These are phyloP conservation scores for Mycena epipterygia DNA, from an alignment of 768 basidiomycete genomes.

Conservation along the genomic window DNA sequence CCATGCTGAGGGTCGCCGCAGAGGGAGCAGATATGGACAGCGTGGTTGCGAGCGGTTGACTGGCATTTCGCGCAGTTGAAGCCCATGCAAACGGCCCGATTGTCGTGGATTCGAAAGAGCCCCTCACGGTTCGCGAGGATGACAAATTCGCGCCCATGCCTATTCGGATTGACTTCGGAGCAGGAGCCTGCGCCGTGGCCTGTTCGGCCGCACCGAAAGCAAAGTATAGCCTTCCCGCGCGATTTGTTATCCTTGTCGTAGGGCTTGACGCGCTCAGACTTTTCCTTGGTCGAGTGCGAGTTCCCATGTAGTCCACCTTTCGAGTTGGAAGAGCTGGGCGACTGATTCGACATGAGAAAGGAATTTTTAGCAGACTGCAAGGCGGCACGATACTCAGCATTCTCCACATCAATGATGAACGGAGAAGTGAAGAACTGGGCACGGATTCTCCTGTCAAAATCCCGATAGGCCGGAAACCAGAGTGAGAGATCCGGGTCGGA, in stretches of 20 bases:
- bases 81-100: not conserved
- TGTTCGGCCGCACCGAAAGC: slow-evolving; percentile 17
- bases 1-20: slow-evolving; percentile 21
- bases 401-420: slow-evolving; percentile 4
- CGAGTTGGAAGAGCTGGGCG: not conserved
- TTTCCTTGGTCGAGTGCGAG: not conserved
- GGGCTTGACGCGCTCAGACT: not conserved
- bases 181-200: slow-evolving; percentile 3
- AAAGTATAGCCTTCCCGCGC: not conserved
- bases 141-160: slow-evolving; percentile 13
- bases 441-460: slow-evolving; percentile 1
- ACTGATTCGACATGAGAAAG: not conserved
- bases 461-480: slow-evolving; percentile 16
- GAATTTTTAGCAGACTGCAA: slow-evolving; percentile 13
- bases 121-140: slow-evolving; percentile 9
- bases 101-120: slow-evolving; percentile 15
- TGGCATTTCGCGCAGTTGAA: slow-evolving; percentile 9
- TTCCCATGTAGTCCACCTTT: not conserved
- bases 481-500: not conserved
- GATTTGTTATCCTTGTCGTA: not conserved
- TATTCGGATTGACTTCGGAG: slow-evolving; percentile 1
- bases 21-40: slow-evolving; percentile 21
- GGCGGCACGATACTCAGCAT: slow-evolving; percentile 11
- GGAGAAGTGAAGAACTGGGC: slow-evolving; percentile 21
- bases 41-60: not conserved